Percentiles rank a stretch among this genome's conserved stretches.
Evolutionary conservation across 306 rosid genomes (phyloP).

Genomic region (Prinsepia uniflora): DNA sequence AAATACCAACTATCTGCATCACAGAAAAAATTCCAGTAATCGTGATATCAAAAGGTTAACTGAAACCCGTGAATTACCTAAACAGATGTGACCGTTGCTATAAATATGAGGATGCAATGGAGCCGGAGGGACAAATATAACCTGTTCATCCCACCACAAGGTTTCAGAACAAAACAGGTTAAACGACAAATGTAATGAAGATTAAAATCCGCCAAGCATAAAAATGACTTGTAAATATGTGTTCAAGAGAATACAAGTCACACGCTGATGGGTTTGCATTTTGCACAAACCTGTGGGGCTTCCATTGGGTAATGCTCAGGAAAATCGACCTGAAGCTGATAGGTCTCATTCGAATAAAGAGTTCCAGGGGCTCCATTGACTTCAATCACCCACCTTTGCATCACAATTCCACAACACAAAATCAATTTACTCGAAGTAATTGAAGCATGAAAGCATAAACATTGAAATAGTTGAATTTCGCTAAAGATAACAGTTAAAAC

Average conservation of each 20-base stretch:
- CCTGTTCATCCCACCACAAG: constrained; percentile 47
- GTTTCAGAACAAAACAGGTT: constrained; percentile 21
- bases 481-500: constrained; percentile 7
- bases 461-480: background rate
- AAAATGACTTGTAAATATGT: background rate
- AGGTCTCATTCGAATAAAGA: constrained; percentile 80
- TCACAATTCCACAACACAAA: constrained; percentile 10
- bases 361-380: constrained; percentile 98
- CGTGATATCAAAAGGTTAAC: background rate
- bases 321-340: constrained; percentile 98
- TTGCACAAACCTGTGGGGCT: constrained; percentile 81
- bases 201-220: background rate
- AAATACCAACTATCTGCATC: background rate
- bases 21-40: background rate
- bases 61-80: constrained; percentile 54
- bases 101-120: constrained; percentile 98
- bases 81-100: constrained; percentile 97
- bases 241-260: background rate
- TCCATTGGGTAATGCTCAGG: constrained; percentile 99
- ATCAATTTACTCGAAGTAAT: constrained; percentile 1
- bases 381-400: constrained; percentile 94
- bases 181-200: constrained; percentile 18
- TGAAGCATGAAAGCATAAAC: background rate
- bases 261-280: background rate
- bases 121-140: constrained; percentile 93